These are phyloP conservation scores for Metarhizium album DNA, from an alignment of 2,329 filamentous ascomycete genomes.

Conservation along the genomic window DNA sequence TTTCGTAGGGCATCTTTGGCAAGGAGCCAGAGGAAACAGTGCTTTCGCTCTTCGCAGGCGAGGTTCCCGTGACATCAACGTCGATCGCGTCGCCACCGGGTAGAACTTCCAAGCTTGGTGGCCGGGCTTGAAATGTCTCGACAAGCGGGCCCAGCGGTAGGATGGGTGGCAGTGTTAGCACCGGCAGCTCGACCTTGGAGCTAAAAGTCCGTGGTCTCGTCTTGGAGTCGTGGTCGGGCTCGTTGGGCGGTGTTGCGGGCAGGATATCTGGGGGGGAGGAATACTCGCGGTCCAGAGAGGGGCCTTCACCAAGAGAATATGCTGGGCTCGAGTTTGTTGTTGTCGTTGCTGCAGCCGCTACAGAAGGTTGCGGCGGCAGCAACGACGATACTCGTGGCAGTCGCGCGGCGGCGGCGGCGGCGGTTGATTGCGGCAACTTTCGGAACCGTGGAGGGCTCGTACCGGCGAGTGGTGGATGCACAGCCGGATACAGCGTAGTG, in stretches of 20 bases:
- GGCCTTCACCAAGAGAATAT: constrained; percentile 2
- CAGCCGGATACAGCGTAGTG: constrained; percentile 4
- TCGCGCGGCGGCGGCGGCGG: constrained; percentile 19
- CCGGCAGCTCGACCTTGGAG: not conserved
- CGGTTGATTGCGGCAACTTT: constrained; percentile 18
- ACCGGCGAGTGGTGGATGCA: not conserved
- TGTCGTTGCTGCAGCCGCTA: constrained; percentile 9
- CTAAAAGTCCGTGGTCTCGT: not conserved
- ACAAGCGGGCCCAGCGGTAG: constrained; percentile 15
- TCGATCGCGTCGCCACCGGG: constrained; percentile 8
- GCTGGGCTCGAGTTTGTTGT: constrained; percentile 3
- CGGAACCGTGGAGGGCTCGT: constrained; percentile 11
- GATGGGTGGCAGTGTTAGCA: constrained; percentile 15
- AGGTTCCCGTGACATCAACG: constrained; percentile 9
- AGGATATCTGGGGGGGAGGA: not conserved
- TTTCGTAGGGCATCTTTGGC: constrained; percentile 21
- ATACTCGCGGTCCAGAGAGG: not conserved
- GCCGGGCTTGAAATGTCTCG: constrained; percentile 2
- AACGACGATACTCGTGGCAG: constrained; percentile 34
- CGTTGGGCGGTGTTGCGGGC: constrained; percentile 6
- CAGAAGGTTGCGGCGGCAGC: constrained; percentile 25
- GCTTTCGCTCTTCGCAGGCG: constrained; percentile 5
- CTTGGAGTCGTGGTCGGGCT: constrained; percentile 1
- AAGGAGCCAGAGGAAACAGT: constrained; percentile 4
- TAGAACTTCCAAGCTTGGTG: constrained; percentile 4